phyloP scores from a whole-genome alignment of 495 filamentous ascomycete genomes.

The Xylaria flabelliformis region DNA sequence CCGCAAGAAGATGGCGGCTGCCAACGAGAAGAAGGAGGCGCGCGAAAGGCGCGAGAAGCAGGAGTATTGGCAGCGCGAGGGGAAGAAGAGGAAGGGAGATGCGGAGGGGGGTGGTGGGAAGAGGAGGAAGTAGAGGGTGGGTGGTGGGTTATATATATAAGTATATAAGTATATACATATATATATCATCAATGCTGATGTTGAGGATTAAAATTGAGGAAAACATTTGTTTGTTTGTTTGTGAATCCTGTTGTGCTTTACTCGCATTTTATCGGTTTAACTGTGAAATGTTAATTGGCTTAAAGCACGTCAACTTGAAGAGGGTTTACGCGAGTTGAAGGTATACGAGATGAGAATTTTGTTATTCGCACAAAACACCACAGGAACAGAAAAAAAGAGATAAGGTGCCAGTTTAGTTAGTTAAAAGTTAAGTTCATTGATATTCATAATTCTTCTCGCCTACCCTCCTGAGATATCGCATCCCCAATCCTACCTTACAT shows the following conservation, averaged over 20 bases:
- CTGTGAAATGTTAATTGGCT: not conserved
- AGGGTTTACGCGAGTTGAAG: not conserved
- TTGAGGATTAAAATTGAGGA: not conserved
- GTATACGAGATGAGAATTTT: not conserved
- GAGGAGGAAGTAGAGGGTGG: constrained; percentile 56
- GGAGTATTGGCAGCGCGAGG: constrained; percentile 92
- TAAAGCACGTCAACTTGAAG: not conserved
- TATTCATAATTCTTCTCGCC: not conserved
- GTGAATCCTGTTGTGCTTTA: not conserved
- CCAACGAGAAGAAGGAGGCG: constrained; percentile 78
- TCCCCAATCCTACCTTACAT: too few species aligned
- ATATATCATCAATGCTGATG: not conserved
- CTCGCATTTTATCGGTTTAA: too few species aligned
- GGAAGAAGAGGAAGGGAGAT: constrained; percentile 83
- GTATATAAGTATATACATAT: not conserved
- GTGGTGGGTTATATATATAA: not conserved
- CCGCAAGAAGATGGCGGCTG: constrained; percentile 77
- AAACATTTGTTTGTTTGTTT: not conserved
- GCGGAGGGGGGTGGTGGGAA: constrained; percentile 71
- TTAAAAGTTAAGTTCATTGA: not conserved
- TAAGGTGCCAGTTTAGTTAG: not conserved
- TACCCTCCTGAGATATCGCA: too few species aligned
- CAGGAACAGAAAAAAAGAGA: not conserved
- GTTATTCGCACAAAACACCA: not conserved
- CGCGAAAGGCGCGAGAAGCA: constrained; percentile 89